Conservation (phyloP, 2,329 filamentous ascomycete genomes). For the Alternaria sp. region DNA sequence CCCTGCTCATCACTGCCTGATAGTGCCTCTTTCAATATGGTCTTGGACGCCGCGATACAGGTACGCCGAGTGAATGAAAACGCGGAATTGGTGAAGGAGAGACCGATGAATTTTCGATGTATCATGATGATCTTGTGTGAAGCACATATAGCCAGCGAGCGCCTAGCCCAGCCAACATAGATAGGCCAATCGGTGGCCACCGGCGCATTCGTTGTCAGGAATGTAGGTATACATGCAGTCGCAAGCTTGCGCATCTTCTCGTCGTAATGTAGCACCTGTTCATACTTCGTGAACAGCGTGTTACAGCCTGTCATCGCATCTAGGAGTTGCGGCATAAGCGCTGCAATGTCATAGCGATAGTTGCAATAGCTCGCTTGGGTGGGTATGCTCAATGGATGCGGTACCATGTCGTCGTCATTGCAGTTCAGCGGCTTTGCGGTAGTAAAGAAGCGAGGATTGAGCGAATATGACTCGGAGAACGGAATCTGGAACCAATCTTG, state of each 20-base stretch:
- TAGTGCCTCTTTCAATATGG: constrained; percentile 48
- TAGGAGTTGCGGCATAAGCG: constrained; percentile 47
- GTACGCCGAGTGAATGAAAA: constrained; percentile 50
- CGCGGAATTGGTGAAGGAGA: constrained; percentile 47
- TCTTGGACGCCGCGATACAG: constrained; percentile 50
- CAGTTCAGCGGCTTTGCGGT: constrained; percentile 42
- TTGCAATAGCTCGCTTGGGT: constrained; percentile 45
- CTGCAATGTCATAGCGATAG: constrained; percentile 46
- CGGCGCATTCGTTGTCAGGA: constrained; percentile 38
- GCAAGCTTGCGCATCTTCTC: constrained; percentile 46
- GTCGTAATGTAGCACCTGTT: constrained; percentile 49
- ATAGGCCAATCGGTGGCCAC: constrained; percentile 43
- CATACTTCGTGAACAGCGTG: constrained; percentile 50
- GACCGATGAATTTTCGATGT: constrained; percentile 48
- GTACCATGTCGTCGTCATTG: constrained; percentile 37
- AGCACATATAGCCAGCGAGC: constrained; percentile 47
- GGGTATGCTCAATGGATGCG: constrained; percentile 20
- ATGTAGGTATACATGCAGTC: constrained; percentile 42
- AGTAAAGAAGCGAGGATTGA: constrained; percentile 39
- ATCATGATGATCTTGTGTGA: constrained; percentile 53
- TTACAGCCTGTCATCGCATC: constrained; percentile 44
- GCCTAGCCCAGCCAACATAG: constrained; percentile 48
- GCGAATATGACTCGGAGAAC: constrained; percentile 49
- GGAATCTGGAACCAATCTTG: constrained; percentile 53
- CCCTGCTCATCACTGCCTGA: constrained; percentile 40